These are phyloP conservation scores for Zarea fungicola DNA, from an alignment of 2,329 filamentous ascomycete species.

Conservation along the genomic window DNA sequence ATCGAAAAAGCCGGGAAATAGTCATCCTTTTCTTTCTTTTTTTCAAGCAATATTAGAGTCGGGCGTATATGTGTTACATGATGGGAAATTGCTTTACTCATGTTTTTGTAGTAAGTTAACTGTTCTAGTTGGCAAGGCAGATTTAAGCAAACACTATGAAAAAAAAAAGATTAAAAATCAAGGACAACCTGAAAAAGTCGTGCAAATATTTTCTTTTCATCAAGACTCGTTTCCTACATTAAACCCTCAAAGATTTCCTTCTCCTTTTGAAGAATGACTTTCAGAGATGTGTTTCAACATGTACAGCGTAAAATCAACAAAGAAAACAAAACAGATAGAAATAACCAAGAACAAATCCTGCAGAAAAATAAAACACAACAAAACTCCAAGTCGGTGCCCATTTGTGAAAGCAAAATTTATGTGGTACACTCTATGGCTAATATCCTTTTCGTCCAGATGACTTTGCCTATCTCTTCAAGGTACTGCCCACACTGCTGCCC, in stretches of 20 bases:
- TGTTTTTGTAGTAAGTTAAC: background rate
- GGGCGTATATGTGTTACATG: background rate
- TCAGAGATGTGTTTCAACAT: background rate
- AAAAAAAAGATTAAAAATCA: constrained; percentile 9
- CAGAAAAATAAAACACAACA: constrained; percentile 3
- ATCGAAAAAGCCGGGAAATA: too few relatives aligned
- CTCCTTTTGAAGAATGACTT: background rate
- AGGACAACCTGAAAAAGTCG: too few relatives aligned
- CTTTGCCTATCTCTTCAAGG: constrained; percentile 17
- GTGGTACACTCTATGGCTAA: background rate
- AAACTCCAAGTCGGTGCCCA: background rate
- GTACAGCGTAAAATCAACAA: constrained; percentile 5
- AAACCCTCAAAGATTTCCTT: background rate
- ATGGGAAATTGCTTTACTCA: background rate
- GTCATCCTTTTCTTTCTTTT: background rate
- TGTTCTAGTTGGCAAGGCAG: background rate
- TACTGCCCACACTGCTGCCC: constrained; percentile 43
- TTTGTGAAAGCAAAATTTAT: background rate
- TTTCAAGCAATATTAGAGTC: background rate
- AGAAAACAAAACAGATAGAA: constrained; percentile 7
- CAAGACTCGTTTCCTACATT: constrained; percentile 10
- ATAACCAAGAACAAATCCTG: constrained; percentile 4
- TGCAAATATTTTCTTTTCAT: background rate
- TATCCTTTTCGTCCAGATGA: background rate
- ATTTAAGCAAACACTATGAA: background rate